Evolutionary conservation across 73 alveolate species (phyloP).

Genomic region (Paramecium biaurelia): DNA sequence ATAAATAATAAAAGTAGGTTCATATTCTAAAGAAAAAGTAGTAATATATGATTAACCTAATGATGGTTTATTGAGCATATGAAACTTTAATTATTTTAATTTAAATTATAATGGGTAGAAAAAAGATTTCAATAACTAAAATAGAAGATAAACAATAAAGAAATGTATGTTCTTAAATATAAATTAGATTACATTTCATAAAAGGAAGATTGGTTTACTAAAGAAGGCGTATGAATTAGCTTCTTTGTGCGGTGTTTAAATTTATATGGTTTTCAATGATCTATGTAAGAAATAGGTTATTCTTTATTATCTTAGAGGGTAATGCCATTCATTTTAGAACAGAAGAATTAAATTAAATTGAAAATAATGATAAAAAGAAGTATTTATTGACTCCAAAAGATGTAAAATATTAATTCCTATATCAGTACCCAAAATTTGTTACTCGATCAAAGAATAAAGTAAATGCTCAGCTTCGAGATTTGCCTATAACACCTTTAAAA

Average conservation of each 20-base stretch:
- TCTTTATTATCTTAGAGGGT: background rate
- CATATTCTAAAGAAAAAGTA: background rate
- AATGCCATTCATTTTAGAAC: slow-evolving; percentile 8
- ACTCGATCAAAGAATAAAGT: background rate
- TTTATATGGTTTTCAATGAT: slow-evolving; percentile 7
- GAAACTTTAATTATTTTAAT: background rate
- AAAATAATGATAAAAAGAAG: background rate
- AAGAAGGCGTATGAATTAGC: slow-evolving; percentile 1
- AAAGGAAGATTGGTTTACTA: background rate
- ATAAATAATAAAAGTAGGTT: background rate
- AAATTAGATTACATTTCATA: background rate
- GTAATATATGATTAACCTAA: background rate
- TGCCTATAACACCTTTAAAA: background rate
- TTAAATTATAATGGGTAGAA: background rate
- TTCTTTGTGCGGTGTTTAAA: background rate
- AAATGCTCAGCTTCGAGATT: background rate
- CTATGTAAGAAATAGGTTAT: background rate
- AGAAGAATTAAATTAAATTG: background rate
- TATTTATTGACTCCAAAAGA: slow-evolving; percentile 16
- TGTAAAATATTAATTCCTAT: background rate
- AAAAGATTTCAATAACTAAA: background rate
- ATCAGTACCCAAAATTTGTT: background rate
- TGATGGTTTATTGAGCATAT: background rate
- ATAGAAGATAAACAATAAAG: background rate
- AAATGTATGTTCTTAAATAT: background rate